A percentile compares a stretch with the other conserved stretches of the same genome.
These are phyloP conservation scores for Clitopilus passeckerianus DNA, from an alignment of 768 basidiomycete species.

Conservation along the genomic window DNA sequence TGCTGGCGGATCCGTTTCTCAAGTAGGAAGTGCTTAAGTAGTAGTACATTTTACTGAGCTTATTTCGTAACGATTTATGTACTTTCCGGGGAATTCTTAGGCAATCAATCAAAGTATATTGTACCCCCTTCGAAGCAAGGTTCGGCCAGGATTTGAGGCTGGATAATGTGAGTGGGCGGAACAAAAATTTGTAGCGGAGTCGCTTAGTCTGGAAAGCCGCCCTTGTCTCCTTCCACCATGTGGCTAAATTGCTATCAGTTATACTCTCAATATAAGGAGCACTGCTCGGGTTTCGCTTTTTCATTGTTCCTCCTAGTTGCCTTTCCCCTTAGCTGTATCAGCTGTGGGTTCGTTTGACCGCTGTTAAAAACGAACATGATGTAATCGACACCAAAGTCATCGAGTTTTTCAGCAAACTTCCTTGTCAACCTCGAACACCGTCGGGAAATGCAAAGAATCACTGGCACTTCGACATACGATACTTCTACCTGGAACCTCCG, in stretches of 20 bases:
- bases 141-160: no score
- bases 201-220: no score
- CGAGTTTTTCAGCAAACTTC: constrained; percentile 19
- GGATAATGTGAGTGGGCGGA: no score
- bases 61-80: background rate
- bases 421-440: constrained; percentile 11
- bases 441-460: constrained; percentile 18
- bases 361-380: background rate
- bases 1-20: constrained; percentile 18
- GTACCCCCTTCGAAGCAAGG: no score
- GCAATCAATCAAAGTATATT: no score
- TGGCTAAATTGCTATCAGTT: no score
- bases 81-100: background rate
- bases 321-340: no score
- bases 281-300: no score
- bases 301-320: no score
- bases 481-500: constrained; percentile 25
- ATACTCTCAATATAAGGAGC: no score
- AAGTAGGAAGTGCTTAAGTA: constrained; percentile 12
- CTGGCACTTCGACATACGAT: constrained; percentile 33
- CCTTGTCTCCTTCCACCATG: no score
- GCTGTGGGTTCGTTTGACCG: background rate
- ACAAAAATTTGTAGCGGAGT: no score
- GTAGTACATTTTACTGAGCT: background rate
- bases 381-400: constrained; percentile 2